A percentile compares a stretch with the other conserved stretches of the same genome.
Evolutionary conservation across 805 yeast species (phyloP).

Genomic region (Kodamaea kaohsiungensis): DNA sequence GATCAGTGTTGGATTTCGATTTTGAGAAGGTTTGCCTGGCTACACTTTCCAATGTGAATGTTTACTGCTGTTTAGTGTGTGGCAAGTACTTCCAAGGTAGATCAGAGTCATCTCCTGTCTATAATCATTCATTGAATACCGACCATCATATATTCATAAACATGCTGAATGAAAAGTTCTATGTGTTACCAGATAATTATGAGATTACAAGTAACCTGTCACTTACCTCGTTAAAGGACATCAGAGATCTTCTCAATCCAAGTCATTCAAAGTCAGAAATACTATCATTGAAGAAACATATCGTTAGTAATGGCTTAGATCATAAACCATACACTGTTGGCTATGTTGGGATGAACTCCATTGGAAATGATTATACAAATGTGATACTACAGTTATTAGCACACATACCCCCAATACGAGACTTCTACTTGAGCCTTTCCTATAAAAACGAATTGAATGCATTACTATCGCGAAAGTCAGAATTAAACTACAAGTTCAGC

Average conservation of each 20-base stretch:
- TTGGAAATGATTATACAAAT: constrained; percentile 53
- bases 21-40: constrained; percentile 66
- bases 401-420: constrained; percentile 53
- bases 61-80: constrained; percentile 73
- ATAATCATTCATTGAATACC: constrained; percentile 61
- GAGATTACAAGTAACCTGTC: constrained; percentile 28
- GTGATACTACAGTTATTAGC: constrained; percentile 55
- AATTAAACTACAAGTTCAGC: constrained; percentile 45
- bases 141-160: constrained; percentile 66
- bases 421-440: constrained; percentile 21
- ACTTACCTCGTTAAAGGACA: constrained; percentile 47
- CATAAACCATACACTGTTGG: constrained; percentile 58
- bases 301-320: constrained; percentile 23
- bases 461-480: constrained; percentile 14
- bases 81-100: constrained; percentile 76
- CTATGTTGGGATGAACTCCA: constrained; percentile 57
- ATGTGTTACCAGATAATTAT: constrained; percentile 63
- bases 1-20: constrained; percentile 61
- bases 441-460: constrained; percentile 23
- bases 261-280: constrained; percentile 40
- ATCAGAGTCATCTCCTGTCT: constrained; percentile 63
- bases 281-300: constrained; percentile 20
- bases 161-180: constrained; percentile 49
- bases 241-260: constrained; percentile 56
- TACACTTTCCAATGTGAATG: constrained; percentile 58